These are phyloP conservation scores for Cylindrotheca fusiformis DNA, from an alignment of 108 stramenopile species.

Conservation along the genomic window DNA sequence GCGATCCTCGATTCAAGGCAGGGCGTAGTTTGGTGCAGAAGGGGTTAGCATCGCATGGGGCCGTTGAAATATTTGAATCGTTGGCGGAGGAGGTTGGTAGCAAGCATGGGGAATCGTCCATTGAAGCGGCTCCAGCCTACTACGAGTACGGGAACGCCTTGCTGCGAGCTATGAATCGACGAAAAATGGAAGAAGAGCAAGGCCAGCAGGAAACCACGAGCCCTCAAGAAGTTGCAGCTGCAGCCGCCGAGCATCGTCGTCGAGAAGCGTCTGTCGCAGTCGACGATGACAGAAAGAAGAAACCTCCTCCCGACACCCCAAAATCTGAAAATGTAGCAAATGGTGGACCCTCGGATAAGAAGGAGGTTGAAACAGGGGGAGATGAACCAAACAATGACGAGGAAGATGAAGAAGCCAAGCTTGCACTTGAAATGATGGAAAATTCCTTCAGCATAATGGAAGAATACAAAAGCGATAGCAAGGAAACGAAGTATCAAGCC, in stretches of 20 bases:
- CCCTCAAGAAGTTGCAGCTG: conserved; percentile 36
- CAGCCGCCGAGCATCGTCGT: conserved; percentile 38
- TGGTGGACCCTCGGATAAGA: neutral
- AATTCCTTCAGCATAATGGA: conserved; percentile 61
- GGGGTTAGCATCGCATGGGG: conserved; percentile 41
- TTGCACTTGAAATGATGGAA: conserved; percentile 84
- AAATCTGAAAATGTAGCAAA: neutral
- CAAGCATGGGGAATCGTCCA: conserved; percentile 42
- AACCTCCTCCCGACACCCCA: neutral
- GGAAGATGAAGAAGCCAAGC: conserved; percentile 18
- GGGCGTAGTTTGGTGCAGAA: conserved; percentile 38
- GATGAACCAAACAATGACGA: conserved; percentile 5
- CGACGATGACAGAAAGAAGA: neutral
- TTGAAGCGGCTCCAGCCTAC: conserved; percentile 66
- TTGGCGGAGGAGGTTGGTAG: conserved; percentile 52
- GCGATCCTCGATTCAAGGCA: conserved; percentile 50
- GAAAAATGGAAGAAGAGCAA: conserved; percentile 11
- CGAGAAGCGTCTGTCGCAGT: conserved; percentile 6
- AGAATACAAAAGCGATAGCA: conserved; percentile 12
- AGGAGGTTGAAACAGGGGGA: neutral
- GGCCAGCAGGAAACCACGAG: conserved; percentile 11
- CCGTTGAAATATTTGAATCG: conserved; percentile 67
- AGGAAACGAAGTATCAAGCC: conserved; percentile 6
- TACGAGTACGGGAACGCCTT: conserved; percentile 84
- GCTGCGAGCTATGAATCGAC: conserved; percentile 38